Base-by-base conservation (phyloP, 805 yeast species). In the Candida michaelii region DNA sequence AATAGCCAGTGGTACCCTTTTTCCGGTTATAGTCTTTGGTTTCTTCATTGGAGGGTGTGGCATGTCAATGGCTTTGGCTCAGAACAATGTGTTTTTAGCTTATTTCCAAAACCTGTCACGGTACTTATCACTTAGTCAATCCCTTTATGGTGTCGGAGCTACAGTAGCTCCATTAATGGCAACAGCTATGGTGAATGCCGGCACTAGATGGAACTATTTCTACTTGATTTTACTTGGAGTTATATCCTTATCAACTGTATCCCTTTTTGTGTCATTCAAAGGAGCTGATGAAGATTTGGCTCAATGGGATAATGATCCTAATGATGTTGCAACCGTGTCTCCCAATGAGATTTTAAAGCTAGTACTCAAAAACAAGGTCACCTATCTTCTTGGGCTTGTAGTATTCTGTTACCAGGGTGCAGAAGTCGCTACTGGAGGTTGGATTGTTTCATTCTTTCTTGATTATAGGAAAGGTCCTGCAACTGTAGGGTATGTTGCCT, bases 71-170 rank as follows among this genome's bases (percentile, higher is more conserved):
- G 69, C 71, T 2, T 44, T 75, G 14, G 65, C 82, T 5, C 80
- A 77, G 46, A 65, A 67, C 31, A 80, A 79, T 52, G 71, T 79
- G 15, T 79, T 77, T 48, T 45, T 79, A 15, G 62, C 80, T 4
- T 58, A 71, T 42, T 62, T 82, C 29, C 69, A 70, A 16, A 77
- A 79, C 45, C 73, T 78, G 37, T 79, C 84, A 34, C 76, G 73
- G 40, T 67, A 76, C 44, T 69, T 83, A 60, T 86, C 90, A 1
- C 58, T 70, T 19, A 65, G 76, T 44, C 93, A 85, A 61, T 90
- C 88, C 0, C 55, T 69, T 11, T 85, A 84, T 58, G 95, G 95
- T 1, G 51, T 78, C 2, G 89, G 90, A 2, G 87, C 89, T 1
- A 80, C 85, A 34, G 50, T 81, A 1, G 73, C 88, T 1, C 90